Conservation (phyloP, 306 rosid genomes). For the Cucurbita pepo region DNA sequence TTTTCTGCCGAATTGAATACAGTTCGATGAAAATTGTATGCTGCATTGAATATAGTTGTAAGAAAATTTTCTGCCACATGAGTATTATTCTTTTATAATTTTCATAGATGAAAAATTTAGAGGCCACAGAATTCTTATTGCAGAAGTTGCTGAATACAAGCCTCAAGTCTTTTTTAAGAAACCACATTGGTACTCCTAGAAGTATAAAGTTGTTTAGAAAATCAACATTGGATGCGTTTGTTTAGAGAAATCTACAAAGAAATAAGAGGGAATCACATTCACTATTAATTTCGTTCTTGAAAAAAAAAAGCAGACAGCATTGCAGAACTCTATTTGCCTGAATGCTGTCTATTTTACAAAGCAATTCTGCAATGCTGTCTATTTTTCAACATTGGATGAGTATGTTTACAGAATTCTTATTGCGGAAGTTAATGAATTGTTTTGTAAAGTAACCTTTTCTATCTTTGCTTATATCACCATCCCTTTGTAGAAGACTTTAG, state of each 20-base stretch:
- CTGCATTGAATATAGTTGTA: too few relatives aligned
- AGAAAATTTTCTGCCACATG: too few relatives aligned
- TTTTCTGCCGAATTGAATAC: too few relatives aligned
- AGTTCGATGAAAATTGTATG: too few relatives aligned
- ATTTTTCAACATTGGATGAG: too few relatives aligned
- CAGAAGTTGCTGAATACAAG: neutral
- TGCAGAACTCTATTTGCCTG: neutral
- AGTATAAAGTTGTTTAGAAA: neutral
- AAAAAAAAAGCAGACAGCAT: too few relatives aligned
- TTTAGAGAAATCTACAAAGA: neutral
- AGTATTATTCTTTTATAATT: too few relatives aligned
- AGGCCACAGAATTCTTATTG: neutral
- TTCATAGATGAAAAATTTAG: neutral
- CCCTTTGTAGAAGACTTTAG: neutral
- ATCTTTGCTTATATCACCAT: neutral
- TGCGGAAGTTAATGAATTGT: neutral
- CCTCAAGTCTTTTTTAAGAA: neutral
- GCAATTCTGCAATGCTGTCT: too few relatives aligned
- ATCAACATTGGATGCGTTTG: neutral
- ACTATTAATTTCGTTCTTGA: too few relatives aligned
- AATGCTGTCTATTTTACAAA: too few relatives aligned
- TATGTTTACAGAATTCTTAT: too few relatives aligned
- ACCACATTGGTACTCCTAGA: neutral
- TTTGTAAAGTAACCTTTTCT: neutral
- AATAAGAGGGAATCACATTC: neutral